Percentiles rank a stretch among this genome's conserved stretches.
Conservation (phyloP, 2,329 filamentous ascomycete genomes). For the Neoscytalidium dimidiatum region DNA sequence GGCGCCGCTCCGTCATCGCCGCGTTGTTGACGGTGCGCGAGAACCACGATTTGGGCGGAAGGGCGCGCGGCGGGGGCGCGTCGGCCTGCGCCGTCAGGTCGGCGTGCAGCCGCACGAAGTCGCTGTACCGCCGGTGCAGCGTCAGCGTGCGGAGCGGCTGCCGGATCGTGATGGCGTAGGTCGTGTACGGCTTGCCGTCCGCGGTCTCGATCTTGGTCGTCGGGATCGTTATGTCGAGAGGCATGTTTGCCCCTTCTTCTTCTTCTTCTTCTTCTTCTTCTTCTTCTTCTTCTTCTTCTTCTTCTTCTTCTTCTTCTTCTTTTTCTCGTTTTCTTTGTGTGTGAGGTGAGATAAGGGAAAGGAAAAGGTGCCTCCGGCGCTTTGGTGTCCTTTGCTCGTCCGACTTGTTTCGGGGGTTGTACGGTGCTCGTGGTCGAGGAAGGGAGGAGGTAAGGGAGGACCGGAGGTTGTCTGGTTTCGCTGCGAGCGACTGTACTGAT, state of each 20-base stretch:
- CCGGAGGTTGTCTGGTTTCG: neutral
- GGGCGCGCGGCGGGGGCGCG: slow-evolving; percentile 66
- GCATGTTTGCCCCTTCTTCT: neutral
- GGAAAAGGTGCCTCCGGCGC: too few relatives aligned
- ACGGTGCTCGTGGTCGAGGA: neutral
- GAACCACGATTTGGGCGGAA: slow-evolving; percentile 78
- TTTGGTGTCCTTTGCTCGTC: too few relatives aligned
- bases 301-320: too few relatives aligned
- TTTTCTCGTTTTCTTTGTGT: too few relatives aligned
- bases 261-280: too few relatives aligned
- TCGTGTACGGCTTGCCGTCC: slow-evolving; percentile 66
- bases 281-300: too few relatives aligned
- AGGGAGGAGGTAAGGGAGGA: neutral
- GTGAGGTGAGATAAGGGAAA: neutral
- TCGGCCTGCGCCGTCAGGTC: slow-evolving; percentile 62
- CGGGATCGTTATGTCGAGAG: slow-evolving; percentile 47
- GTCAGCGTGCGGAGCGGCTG: slow-evolving; percentile 75
- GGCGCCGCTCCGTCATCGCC: slow-evolving; percentile 70
- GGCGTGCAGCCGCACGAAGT: slow-evolving; percentile 69
- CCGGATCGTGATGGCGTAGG: slow-evolving; percentile 77
- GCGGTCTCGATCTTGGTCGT: slow-evolving; percentile 51
- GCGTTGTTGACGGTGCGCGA: slow-evolving; percentile 61
- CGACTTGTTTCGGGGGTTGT: neutral
- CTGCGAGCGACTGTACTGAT: neutral
- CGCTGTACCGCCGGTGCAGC: slow-evolving; percentile 79